Percentiles rank a stretch among this genome's conserved stretches.
Conservation (phyloP, 2,329 filamentous ascomycete species). For the Cadophora gregata region DNA sequence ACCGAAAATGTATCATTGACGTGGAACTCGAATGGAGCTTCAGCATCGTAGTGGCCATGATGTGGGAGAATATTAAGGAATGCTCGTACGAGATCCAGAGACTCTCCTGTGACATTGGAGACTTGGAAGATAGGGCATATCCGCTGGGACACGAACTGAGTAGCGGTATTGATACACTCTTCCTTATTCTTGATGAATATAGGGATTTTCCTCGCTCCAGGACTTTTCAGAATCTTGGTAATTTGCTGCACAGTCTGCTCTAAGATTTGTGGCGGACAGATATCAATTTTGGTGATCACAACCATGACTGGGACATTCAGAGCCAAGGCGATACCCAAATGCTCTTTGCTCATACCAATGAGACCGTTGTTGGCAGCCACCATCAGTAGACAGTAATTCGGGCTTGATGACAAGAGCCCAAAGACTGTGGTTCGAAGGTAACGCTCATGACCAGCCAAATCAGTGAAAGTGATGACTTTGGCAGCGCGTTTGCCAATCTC, state of each 20-base stretch:
- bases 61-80: constrained; percentile 96
- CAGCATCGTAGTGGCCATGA: constrained; percentile 88
- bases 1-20: constrained; percentile 99
- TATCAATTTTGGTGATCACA: constrained; percentile 97
- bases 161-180: constrained; percentile 92
- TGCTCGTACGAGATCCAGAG: constrained; percentile 85
- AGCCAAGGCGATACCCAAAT: constrained; percentile 91
- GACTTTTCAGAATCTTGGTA: constrained; percentile 90
- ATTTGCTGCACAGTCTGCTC: constrained; percentile 92
- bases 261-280: constrained; percentile 93
- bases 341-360: constrained; percentile 98
- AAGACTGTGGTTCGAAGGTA: constrained; percentile 97
- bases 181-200: constrained; percentile 93
- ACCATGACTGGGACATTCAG: constrained; percentile 98
- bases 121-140: constrained; percentile 98
- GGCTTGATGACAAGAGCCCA: constrained; percentile 89
- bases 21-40: constrained; percentile 90
- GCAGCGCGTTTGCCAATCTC: constrained; percentile 94
- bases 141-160: constrained; percentile 91
- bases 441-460: constrained; percentile 92
- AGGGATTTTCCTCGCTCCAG: constrained; percentile 92
- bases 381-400: constrained; percentile 98
- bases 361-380: constrained; percentile 97
- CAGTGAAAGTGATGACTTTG: constrained; percentile 96
- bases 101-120: constrained; percentile 94